phyloP scores from a whole-genome alignment of 805 yeast species.

The Saccharomycopsis fermentans region DNA sequence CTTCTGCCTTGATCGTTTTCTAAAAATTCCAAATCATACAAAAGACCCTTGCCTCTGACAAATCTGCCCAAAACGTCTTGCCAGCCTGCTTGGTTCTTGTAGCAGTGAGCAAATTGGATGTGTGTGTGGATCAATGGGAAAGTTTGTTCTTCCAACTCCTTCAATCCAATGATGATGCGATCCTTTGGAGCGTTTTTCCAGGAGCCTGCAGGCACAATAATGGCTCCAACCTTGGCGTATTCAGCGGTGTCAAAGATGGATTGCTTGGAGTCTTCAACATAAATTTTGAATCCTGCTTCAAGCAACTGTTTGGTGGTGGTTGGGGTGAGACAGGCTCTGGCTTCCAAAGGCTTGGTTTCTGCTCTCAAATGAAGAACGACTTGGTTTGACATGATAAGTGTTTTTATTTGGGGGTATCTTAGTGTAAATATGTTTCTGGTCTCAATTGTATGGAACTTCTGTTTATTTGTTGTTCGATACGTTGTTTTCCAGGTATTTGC shows the following conservation, averaged over 20 bases:
- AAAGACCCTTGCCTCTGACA: conserved; percentile 81
- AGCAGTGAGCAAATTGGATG: conserved; percentile 97
- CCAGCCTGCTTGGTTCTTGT: conserved; percentile 98
- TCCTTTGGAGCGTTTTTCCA: conserved; percentile 90
- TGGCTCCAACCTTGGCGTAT: conserved; percentile 73
- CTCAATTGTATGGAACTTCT: neutral
- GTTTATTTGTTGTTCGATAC: neutral
- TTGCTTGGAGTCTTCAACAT: conserved; percentile 79
- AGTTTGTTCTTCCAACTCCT: conserved; percentile 78
- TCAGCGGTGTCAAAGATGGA: conserved; percentile 71
- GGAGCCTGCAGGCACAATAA: conserved; percentile 83
- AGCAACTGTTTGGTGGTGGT: conserved; percentile 72
- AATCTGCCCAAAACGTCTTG: conserved; percentile 78
- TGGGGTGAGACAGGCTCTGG: conserved; percentile 95
- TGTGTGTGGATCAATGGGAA: conserved; percentile 95
- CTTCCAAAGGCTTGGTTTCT: conserved; percentile 94
- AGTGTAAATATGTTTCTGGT: no score
- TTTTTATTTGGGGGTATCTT: no score
- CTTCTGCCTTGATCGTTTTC: conserved; percentile 94
- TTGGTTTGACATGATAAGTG: conserved; percentile 23
- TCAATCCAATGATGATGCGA: conserved; percentile 83
- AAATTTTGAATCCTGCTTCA: conserved; percentile 81
- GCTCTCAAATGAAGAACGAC: conserved; percentile 86
- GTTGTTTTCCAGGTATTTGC: no score
- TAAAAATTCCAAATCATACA: conserved; percentile 90